phyloP scores from a whole-genome alignment of 2,329 filamentous ascomycete genomes.

The Verticillium albo-atrum region DNA sequence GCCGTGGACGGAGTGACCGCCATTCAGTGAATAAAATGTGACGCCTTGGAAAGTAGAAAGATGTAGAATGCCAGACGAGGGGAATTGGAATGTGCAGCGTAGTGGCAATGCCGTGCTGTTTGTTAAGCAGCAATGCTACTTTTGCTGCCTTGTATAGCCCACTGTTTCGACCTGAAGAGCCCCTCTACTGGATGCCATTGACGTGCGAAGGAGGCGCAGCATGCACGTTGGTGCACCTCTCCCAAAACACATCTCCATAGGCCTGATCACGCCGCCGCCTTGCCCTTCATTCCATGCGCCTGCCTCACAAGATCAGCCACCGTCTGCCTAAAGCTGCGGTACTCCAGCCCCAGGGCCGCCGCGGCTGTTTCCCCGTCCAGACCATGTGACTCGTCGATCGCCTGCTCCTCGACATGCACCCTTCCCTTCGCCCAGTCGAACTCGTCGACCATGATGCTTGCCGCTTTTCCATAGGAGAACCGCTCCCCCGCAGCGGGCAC shows the following conservation, averaged over 20 bases:
- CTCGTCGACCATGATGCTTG: conserved; percentile 32
- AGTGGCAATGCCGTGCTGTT: too few species aligned
- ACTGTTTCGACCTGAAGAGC: too few species aligned
- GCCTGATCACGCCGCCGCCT: neutral
- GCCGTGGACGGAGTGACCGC: too few species aligned
- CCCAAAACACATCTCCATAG: neutral
- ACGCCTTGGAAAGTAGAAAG: too few species aligned
- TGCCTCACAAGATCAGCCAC: conserved; percentile 27
- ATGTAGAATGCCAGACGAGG: too few species aligned
- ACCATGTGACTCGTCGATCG: conserved; percentile 30
- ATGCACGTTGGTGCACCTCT: neutral
- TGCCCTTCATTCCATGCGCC: conserved; percentile 15
- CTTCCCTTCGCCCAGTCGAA: conserved; percentile 30
- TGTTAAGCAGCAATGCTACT: too few species aligned
- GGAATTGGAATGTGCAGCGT: too few species aligned
- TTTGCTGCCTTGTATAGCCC: too few species aligned
- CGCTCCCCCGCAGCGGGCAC: conserved; percentile 33
- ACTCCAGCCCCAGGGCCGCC: conserved; percentile 32
- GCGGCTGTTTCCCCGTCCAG: conserved; percentile 36
- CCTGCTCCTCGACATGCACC: conserved; percentile 27
- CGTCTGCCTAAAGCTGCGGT: conserved; percentile 28
- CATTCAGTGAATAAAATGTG: too few species aligned
- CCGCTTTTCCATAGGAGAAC: conserved; percentile 41
- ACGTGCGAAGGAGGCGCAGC: neutral
- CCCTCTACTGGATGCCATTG: too few species aligned